Base-by-base conservation (phyloP, 106 monocot genomes). In the Phalaenopsis equestris region DNA sequence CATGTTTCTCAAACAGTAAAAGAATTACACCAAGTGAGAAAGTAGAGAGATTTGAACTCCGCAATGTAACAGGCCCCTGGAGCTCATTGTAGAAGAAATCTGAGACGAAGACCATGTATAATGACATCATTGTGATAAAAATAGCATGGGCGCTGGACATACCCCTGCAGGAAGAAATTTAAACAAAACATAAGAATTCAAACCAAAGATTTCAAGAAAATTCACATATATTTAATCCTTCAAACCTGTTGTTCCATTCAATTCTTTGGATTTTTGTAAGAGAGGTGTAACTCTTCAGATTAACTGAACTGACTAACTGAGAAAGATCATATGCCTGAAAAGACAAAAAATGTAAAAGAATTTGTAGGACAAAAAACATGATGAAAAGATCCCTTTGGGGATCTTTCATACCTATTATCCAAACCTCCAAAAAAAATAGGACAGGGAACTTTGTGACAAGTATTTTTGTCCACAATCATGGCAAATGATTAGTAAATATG, bases 131-230 rank as follows among this genome's bases (percentile, higher is more conserved):
- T 7, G 94, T 88, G 75, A 98, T 98, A 86, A 89, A 98, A 82
- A 98, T 75, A 56, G 98, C 98, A 91, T 68, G 98, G 46, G 49
- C 75, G 42, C 82, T 98, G 80, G 98, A 98, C 94, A 98, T 98
- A 78, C 98, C 94, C 89, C 98, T 98, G 87, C 42, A 55, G 78
- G 55, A 42, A 79, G 41, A 92, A 94, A 52, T 12, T 12, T 52
- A 3, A 68, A 43, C 52, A 41, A 37, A 17, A 73, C 37, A 56
- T 41, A 55, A 48, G 75, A 16, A 73, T 37, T 39, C 55, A 1
- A 39, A 38, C 16, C 14, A 81, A 78, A 23, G 2, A 39, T 14
- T 73, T 56, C 12, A 52, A 78, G 73, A 72, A 55, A 37, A 73
- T 64, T 43, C 1, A 10, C 64, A 2, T 36, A 19, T n/a, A 43